These are phyloP conservation scores for Trametes villosa DNA, from an alignment of 768 basidiomycete genomes.

Conservation along the genomic window DNA sequence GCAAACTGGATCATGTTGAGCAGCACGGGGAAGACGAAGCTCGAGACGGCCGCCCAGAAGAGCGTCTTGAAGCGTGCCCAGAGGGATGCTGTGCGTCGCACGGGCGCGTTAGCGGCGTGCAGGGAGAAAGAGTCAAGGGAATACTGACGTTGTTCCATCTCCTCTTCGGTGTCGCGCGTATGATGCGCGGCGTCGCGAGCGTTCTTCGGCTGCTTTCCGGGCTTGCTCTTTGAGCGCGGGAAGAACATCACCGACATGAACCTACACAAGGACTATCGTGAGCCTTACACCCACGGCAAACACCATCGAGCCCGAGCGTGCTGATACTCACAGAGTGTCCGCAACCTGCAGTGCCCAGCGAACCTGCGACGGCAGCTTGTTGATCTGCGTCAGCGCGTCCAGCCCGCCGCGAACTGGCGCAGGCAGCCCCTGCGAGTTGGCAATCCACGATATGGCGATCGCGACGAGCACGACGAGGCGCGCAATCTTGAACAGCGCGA, in stretches of 20 bases:
- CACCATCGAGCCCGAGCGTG: no score
- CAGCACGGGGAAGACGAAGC: constrained; percentile 46
- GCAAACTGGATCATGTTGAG: constrained; percentile 40
- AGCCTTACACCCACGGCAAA: no score
- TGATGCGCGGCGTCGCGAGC: background rate
- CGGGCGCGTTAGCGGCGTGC: background rate
- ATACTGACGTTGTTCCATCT: background rate
- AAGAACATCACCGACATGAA: constrained; percentile 1
- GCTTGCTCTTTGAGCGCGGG: background rate
- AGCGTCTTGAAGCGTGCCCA: constrained; percentile 34
- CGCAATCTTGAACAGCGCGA: constrained; percentile 36
- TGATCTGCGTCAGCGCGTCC: background rate
- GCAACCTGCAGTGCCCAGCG: background rate
- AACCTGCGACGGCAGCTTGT: constrained; percentile 2
- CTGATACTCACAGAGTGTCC: constrained; percentile 8
- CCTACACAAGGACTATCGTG: background rate
- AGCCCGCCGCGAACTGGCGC: background rate
- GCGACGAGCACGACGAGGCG: constrained; percentile 26
- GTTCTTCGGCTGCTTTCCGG: background rate
- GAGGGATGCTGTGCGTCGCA: background rate
- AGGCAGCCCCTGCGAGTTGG: background rate
- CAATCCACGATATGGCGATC: constrained; percentile 20
- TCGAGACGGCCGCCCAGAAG: constrained; percentile 41
- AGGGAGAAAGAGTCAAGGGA: background rate
- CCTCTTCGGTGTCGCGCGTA: background rate